A percentile compares a stretch with the other conserved stretches of the same genome.
Conservation (phyloP, 257 asterid species). For the Primulina huaijiensis region DNA sequence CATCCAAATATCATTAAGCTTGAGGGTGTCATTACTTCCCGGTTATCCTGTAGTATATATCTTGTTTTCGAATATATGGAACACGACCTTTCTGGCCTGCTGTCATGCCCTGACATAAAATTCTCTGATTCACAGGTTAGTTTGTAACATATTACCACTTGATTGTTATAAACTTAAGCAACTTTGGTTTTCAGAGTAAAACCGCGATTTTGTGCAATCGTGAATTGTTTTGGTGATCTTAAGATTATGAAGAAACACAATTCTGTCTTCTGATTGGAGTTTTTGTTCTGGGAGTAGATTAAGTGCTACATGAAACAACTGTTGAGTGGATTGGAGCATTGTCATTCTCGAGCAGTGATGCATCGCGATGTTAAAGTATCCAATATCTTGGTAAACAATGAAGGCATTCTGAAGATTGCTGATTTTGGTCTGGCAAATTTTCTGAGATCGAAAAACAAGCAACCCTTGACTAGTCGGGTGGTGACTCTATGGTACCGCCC, state of each 20-base stretch:
- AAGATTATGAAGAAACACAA: not conserved
- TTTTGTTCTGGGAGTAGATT: constrained; percentile 29
- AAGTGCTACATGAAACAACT: constrained; percentile 55
- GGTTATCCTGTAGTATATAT: constrained; percentile 44
- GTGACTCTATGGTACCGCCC: constrained; percentile 73
- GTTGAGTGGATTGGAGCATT: constrained; percentile 55
- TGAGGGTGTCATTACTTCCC: constrained; percentile 43
- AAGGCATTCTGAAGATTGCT: constrained; percentile 57
- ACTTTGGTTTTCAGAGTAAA: not conserved
- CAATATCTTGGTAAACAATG: constrained; percentile 43
- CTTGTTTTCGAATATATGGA: constrained; percentile 64
- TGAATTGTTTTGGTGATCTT: not conserved
- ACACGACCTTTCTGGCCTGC: constrained; percentile 69
- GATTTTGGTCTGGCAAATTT: constrained; percentile 59
- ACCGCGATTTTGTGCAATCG: not conserved
- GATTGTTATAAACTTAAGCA: not conserved
- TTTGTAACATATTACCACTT: not conserved
- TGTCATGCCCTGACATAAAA: constrained; percentile 44
- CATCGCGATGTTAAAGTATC: constrained; percentile 64
- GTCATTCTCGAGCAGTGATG: constrained; percentile 50
- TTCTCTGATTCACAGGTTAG: constrained; percentile 63
- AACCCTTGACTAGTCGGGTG: constrained; percentile 52
- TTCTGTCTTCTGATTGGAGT: not conserved
- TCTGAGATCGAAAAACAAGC: constrained; percentile 31
- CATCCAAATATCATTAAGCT: constrained; percentile 41